Percentiles rank a stretch among this genome's conserved stretches.
phyloP scores from a whole-genome alignment of 1,284 basidiomycete genomes.

The Cystobasidiaceae sp. region DNA sequence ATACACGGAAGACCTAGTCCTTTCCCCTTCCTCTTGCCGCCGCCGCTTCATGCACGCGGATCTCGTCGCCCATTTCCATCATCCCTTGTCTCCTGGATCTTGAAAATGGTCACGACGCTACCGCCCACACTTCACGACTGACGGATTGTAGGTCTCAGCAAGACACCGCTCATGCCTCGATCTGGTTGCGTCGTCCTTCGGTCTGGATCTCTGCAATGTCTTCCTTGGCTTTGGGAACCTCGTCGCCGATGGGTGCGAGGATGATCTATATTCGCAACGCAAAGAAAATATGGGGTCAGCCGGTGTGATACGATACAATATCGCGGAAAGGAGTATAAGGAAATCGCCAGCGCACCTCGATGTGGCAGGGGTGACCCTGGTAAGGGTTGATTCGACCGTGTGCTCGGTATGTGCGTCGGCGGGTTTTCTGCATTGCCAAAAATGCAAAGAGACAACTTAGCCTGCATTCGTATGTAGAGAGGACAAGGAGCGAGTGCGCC shows the following conservation, averaged over 20 bases:
- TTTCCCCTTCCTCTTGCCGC: no score
- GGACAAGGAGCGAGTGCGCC: conserved; percentile 45
- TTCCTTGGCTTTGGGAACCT: conserved; percentile 85
- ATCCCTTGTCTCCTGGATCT: no score
- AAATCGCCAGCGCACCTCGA: conserved; percentile 56
- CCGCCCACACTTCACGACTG: no score
- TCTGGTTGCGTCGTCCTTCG: conserved; percentile 21
- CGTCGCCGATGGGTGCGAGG: conserved; percentile 66
- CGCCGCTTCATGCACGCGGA: no score
- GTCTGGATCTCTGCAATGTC: conserved; percentile 35
- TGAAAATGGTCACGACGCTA: no score
- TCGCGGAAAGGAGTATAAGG: no score
- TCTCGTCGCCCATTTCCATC: no score
- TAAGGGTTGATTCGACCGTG: conserved; percentile 90
- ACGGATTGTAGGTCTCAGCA: no score
- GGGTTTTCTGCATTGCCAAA: conserved; percentile 71
- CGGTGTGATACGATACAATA: no score
- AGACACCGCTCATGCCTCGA: conserved; percentile 14
- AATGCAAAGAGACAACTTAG: neutral
- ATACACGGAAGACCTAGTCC: no score
- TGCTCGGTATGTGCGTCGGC: conserved; percentile 98
- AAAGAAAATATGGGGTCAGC: no score
- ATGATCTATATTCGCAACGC: conserved; percentile 68
- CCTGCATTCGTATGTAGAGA: neutral
- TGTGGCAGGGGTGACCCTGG: conserved; percentile 88